Conservation (phyloP, 2,329 filamentous ascomycete species). For the Alternaria dauci region DNA sequence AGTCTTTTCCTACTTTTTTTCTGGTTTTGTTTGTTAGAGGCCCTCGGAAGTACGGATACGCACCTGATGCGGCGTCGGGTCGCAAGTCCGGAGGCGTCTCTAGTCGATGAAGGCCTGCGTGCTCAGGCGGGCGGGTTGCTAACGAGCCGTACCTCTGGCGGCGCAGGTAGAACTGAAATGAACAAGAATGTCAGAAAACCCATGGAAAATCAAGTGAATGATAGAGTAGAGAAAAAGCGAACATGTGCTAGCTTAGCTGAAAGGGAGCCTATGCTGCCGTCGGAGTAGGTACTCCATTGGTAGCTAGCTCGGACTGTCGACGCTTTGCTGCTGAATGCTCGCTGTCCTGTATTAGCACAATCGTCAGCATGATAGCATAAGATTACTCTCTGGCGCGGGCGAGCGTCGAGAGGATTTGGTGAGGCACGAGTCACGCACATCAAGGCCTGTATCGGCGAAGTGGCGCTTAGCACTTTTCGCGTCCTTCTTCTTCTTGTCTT, state of each 20-base stretch:
- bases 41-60: constrained; percentile 23
- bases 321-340: constrained; percentile 45
- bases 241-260: constrained; percentile 44
- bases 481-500: constrained; percentile 49
- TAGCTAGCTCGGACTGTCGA: constrained; percentile 38
- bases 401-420: constrained; percentile 29
- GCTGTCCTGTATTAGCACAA: constrained; percentile 50
- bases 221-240: constrained; percentile 29
- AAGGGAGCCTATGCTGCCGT: constrained; percentile 40
- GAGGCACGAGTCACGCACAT: constrained; percentile 53
- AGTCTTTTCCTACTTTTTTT: constrained; percentile 39
- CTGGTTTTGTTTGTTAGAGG: constrained; percentile 35
- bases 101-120: not conserved
- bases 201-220: constrained; percentile 20
- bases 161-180: constrained; percentile 36
- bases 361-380: constrained; percentile 43
- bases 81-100: constrained; percentile 13
- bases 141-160: constrained; percentile 20
- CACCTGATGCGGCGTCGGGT: constrained; percentile 22
- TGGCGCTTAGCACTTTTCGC: constrained; percentile 53
- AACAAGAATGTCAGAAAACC: constrained; percentile 36
- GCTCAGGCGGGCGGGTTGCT: constrained; percentile 21
- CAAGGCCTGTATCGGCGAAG: constrained; percentile 55
- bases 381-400: constrained; percentile 27
- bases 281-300: constrained; percentile 41